These are phyloP conservation scores for Nothopassalora personata DNA, from an alignment of 2,329 filamentous ascomycete genomes.

Conservation along the genomic window DNA sequence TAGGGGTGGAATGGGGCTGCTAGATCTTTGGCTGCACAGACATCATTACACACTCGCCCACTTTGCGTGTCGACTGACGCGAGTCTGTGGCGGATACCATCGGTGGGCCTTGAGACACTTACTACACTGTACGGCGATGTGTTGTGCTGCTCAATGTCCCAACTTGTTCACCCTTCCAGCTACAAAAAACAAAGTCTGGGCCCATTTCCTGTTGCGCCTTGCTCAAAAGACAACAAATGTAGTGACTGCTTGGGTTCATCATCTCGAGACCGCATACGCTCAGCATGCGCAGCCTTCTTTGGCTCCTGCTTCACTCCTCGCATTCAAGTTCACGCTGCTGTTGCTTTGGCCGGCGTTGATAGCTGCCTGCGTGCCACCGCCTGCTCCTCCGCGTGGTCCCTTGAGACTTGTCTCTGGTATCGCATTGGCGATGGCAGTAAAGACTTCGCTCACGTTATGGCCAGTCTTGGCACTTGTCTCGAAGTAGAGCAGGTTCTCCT, in stretches of 20 bases:
- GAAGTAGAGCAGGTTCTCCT: constrained; percentile 91
- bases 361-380: constrained; percentile 52
- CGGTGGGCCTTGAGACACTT: no score
- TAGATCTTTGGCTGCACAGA: no score
- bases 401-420: constrained; percentile 97
- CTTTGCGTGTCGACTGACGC: no score
- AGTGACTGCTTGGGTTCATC: not conserved
- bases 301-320: constrained; percentile 61
- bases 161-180: no score
- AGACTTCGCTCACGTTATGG: constrained; percentile 89
- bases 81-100: no score
- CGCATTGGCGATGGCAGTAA: constrained; percentile 95
- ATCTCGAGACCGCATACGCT: constrained; percentile 12
- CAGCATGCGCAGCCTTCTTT: constrained; percentile 92
- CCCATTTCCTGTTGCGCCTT: not conserved
- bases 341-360: constrained; percentile 55
- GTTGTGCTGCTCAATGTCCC: no score
- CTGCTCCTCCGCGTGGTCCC: constrained; percentile 69
- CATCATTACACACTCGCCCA: no score
- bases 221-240: not conserved
- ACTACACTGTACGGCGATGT: no score
- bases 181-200: not conserved
- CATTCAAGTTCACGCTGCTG: constrained; percentile 73
- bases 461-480: constrained; percentile 98
- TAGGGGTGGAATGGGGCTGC: no score